A percentile compares a stretch with the other conserved stretches of the same genome.
These are phyloP conservation scores for Coemansia sp. DNA, from an alignment of 192 early-diverging fungal genomes.

Conservation along the genomic window DNA sequence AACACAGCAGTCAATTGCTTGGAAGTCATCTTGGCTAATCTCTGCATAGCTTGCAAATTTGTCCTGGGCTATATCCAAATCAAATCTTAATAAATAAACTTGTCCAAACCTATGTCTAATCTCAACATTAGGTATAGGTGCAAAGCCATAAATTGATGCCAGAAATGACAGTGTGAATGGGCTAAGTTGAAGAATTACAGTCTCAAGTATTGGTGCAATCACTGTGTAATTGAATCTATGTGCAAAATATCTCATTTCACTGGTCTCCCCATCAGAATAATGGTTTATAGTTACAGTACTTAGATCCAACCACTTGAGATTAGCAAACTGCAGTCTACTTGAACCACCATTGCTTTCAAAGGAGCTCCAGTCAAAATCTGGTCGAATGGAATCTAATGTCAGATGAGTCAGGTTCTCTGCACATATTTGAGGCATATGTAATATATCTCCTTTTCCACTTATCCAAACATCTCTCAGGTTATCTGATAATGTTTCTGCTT, in stretches of 20 bases:
- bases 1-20: no score
- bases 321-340: no score
- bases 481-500: neutral
- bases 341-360: neutral
- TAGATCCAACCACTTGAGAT: neutral
- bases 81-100: neutral
- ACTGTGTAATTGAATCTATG: neutral
- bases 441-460: neutral
- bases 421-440: neutral
- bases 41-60: no score
- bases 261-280: neutral
- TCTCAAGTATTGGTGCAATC: neutral
- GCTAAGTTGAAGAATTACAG: neutral
- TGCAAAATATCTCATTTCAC: no score
- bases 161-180: no score
- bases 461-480: no score
- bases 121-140: neutral
- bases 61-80: no score
- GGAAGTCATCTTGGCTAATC: no score
- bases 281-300: neutral
- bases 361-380: neutral
- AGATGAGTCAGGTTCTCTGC: no score
- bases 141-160: neutral
- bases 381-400: neutral
- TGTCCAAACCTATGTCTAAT: neutral